phyloP scores from a whole-genome alignment of 495 filamentous ascomycete genomes.

The Aspergillus haitiensis region DNA sequence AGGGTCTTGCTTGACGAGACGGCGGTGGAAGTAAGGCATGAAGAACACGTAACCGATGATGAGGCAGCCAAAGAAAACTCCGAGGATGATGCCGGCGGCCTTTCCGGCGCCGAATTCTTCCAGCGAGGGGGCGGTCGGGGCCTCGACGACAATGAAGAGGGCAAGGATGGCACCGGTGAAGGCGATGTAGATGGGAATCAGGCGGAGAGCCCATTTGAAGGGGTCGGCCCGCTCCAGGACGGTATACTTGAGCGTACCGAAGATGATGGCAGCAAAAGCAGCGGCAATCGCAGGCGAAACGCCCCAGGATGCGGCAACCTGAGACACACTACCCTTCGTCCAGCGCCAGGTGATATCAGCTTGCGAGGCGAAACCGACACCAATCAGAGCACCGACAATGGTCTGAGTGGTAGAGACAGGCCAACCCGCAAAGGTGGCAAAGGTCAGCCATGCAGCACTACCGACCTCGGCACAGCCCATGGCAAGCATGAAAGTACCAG shows the following conservation, averaged over 20 bases:
- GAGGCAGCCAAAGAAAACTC: constrained; percentile 55
- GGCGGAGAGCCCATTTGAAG: constrained; percentile 55
- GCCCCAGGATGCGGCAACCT: constrained; percentile 61
- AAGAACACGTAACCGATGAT: constrained; percentile 57
- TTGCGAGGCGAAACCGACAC: constrained; percentile 60
- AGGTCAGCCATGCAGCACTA: constrained; percentile 22
- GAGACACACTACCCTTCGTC: constrained; percentile 50
- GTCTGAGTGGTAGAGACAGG: constrained; percentile 57
- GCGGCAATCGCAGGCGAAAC: constrained; percentile 63
- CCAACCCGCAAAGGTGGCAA: constrained; percentile 21
- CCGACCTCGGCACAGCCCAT: constrained; percentile 29
- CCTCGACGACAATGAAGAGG: constrained; percentile 58
- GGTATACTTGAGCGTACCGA: constrained; percentile 61
- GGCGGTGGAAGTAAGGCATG: constrained; percentile 62
- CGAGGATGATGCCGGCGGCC: constrained; percentile 57
- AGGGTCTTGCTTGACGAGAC: constrained; percentile 56
- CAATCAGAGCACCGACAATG: constrained; percentile 61
- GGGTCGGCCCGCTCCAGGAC: constrained; percentile 61
- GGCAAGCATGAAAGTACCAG: constrained; percentile 28
- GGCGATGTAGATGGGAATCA: constrained; percentile 63
- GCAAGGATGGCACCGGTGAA: constrained; percentile 60
- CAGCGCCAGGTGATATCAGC: constrained; percentile 60
- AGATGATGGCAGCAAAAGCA: constrained; percentile 60
- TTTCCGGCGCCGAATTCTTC: constrained; percentile 52
- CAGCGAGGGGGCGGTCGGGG: constrained; percentile 37